These are phyloP conservation scores for Coccomyxa subellipsoidea DNA, from an alignment of 163 green algal genomes.

Conservation along the genomic window DNA sequence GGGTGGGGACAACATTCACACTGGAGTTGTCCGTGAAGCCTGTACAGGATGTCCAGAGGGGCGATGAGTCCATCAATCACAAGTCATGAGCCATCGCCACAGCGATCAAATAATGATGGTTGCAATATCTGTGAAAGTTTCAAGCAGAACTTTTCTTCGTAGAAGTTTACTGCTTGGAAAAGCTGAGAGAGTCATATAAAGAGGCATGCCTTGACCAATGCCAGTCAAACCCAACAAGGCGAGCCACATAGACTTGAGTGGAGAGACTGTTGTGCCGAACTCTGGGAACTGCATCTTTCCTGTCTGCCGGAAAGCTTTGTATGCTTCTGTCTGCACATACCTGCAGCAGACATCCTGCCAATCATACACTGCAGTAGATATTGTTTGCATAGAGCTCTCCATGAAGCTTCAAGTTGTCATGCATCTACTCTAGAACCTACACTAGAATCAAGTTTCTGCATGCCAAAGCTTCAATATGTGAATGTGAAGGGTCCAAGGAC, in stretches of 20 bases:
- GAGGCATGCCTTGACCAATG: conserved; percentile 21
- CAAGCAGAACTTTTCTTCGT: no score
- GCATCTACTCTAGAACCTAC: no score
- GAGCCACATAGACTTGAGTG: conserved; percentile 20
- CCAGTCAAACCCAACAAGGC: conserved; percentile 23
- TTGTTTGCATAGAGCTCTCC: neutral
- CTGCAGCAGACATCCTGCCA: conserved; percentile 2
- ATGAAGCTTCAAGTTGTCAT: no score
- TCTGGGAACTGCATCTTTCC: conserved; percentile 35
- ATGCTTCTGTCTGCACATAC: conserved; percentile 39
- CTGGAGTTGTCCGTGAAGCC: conserved; percentile 72
- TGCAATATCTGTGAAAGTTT: no score
- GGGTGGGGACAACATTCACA: conserved; percentile 49
- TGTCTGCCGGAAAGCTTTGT: conserved; percentile 28
- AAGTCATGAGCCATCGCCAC: no score
- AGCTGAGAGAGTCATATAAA: no score
- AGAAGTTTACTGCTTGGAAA: no score
- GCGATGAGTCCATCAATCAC: no score
- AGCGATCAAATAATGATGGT: no score
- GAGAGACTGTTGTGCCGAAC: conserved; percentile 28
- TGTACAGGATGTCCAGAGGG: conserved; percentile 8
- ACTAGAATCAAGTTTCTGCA: no score
- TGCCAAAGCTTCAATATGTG: no score
- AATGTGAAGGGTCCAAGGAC: neutral
- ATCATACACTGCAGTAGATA: neutral